These are phyloP conservation scores for Lomentospora prolificans DNA, from an alignment of 2,329 filamentous ascomycete genomes.

Conservation along the genomic window DNA sequence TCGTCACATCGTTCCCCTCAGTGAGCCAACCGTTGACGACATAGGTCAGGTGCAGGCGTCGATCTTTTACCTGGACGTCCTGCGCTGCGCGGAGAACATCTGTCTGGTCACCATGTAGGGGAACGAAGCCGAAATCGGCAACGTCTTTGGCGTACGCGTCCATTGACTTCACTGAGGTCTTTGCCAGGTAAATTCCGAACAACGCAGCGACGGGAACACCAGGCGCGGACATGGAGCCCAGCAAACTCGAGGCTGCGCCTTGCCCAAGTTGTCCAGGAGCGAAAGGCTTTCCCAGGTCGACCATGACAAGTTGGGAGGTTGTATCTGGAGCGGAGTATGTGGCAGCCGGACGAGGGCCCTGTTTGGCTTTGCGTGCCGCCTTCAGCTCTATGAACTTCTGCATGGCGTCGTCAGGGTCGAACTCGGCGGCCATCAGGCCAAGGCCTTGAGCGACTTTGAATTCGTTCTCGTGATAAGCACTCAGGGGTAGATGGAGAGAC, in stretches of 20 bases:
- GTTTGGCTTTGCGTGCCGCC: slow-evolving; percentile 2
- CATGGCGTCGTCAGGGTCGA: slow-evolving; percentile 14
- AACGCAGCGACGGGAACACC: slow-evolving; percentile 71
- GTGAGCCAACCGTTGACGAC: slow-evolving; percentile 75
- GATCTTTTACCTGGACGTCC: slow-evolving; percentile 44
- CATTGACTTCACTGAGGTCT: slow-evolving; percentile 78
- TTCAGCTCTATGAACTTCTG: slow-evolving; percentile 15
- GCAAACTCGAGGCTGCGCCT: slow-evolving; percentile 48
- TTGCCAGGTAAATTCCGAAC: slow-evolving; percentile 83
- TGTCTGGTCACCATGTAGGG: slow-evolving; percentile 44
- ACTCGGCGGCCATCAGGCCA: slow-evolving; percentile 57
- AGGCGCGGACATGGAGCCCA: slow-evolving; percentile 65
- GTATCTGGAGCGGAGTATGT: background rate
- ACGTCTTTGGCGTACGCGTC: slow-evolving; percentile 81
- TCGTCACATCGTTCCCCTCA: slow-evolving; percentile 51
- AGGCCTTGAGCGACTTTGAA: slow-evolving; percentile 64
- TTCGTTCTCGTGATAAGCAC: slow-evolving; percentile 60
- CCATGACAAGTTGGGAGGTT: background rate
- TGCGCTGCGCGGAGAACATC: slow-evolving; percentile 37
- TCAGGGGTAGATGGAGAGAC: slow-evolving; percentile 58
- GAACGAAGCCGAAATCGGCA: slow-evolving; percentile 79
- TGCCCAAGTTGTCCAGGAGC: slow-evolving; percentile 36
- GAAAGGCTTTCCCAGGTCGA: background rate
- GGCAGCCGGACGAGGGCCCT: background rate
- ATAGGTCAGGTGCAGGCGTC: slow-evolving; percentile 71